Evolutionary conservation across 2,329 filamentous ascomycete species (phyloP).

Genomic region (Nothopassalora personata): DNA sequence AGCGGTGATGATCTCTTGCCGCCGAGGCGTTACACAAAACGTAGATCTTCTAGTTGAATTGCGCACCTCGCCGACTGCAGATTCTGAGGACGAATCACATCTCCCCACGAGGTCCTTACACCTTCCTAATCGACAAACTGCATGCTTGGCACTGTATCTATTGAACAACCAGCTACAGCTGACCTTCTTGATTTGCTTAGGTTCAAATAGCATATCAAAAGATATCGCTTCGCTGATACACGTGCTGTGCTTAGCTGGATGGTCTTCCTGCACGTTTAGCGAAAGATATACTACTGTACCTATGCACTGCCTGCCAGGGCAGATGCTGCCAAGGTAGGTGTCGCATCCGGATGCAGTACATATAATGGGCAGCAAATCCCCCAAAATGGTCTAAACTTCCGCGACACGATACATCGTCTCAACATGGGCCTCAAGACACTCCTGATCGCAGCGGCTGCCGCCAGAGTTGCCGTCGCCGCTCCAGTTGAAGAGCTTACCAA

Average conservation of each 20-base stretch:
- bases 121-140: constrained; percentile 16
- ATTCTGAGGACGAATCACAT: constrained; percentile 12
- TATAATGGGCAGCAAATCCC: background rate
- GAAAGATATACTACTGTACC: constrained; percentile 1
- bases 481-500: constrained; percentile 16
- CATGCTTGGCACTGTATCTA: constrained; percentile 12
- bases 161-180: background rate
- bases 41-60: constrained; percentile 12
- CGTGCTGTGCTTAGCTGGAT: constrained; percentile 8
- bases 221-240: constrained; percentile 14
- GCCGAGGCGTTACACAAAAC: constrained; percentile 11
- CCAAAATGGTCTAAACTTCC: background rate
- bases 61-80: constrained; percentile 6
- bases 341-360: background rate
- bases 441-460: constrained; percentile 19
- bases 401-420: background rate
- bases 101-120: background rate
- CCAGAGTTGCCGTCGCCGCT: constrained; percentile 20
- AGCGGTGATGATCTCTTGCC: constrained; percentile 3
- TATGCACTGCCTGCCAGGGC: background rate
- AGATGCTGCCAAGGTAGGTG: background rate
- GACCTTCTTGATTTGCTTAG: constrained; percentile 3
- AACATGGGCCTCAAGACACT: constrained; percentile 21
- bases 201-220: constrained; percentile 6
- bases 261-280: background rate